Base-by-base conservation (phyloP, 148 eudicot species). In the Nepenthes gracilis region DNA sequence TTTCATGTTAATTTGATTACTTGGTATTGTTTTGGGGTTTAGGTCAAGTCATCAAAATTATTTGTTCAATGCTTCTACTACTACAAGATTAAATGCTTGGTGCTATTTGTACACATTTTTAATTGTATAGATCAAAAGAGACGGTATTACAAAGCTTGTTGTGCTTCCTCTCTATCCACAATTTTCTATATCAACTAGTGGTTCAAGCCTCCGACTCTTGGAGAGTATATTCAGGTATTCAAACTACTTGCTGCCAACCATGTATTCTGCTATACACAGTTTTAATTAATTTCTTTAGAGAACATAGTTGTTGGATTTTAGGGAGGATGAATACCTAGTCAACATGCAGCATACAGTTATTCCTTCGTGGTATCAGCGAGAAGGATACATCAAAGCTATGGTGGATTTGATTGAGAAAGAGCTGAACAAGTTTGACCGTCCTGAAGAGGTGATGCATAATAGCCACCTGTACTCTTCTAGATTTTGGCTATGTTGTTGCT, bases 101-200 rank as follows among this genome's bases (percentile, higher is more conserved):
- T 23, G 58, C 55, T 54, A 32, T 15, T 6, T 50, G 43, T 35
- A 58, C 61, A 12, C 60, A 35, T 67, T 37, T 58, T 63, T 61
- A 49, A 54, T 33, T 43, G 9, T 56, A 43, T 63, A 93, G 98
- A 93, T 93, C 36, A 93, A 93, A 72, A 77, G 74, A 66, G 96
- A 93, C 70, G 83, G 88, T 48, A 86, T 93, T 55, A 49, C 90
- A 35, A 93, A 86, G 79, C 96, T 93, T 62, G 98, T 93, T 53
- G 98, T 93, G 81, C 98, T 93, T 73, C 98, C 98, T 68, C 85
- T 93, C 34, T 93, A 93, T 71, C 98, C 98, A 36, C 98, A 93
- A 67, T 93, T 88, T 72, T 93, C 98, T 55, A 93, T 93, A 72
- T 93, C 98, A 55, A 93, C 98, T 43, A 93, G 96, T 67, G 98